Evolutionary conservation across 1,284 basidiomycete genomes (phyloP).

Genomic region (Tremellales sp.): DNA sequence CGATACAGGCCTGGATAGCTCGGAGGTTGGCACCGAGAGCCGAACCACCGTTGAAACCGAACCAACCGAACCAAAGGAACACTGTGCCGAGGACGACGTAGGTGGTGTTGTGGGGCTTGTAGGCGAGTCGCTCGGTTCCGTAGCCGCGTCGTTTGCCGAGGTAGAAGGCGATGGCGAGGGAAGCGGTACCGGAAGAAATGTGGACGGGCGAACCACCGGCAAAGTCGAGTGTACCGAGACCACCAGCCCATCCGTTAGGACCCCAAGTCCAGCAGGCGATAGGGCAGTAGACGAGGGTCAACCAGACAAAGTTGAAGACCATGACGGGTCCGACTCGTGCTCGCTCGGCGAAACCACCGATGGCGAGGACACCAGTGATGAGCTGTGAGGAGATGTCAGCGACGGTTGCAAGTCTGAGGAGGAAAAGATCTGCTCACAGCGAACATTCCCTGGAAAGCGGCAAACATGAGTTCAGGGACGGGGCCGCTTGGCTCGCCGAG

Average conservation of each 20-base stretch:
- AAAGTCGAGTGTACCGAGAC: constrained; percentile 79
- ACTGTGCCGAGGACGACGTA: constrained; percentile 89
- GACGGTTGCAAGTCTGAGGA: not conserved
- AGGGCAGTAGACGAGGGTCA: constrained; percentile 88
- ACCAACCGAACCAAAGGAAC: constrained; percentile 99
- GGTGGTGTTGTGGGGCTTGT: constrained; percentile 64
- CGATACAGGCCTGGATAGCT: constrained; percentile 82
- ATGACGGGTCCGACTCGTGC: constrained; percentile 79
- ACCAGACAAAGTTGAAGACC: constrained; percentile 87
- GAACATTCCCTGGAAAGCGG: constrained; percentile 59
- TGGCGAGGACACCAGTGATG: constrained; percentile 64
- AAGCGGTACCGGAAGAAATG: constrained; percentile 83
- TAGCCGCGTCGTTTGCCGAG: constrained; percentile 86
- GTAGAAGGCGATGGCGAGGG: constrained; percentile 86
- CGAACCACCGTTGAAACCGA: constrained; percentile 81
- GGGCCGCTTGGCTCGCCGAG: constrained; percentile 66
- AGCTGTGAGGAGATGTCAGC: constrained; percentile 18
- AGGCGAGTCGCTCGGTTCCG: constrained; percentile 82
- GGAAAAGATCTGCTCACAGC: constrained; percentile 22
- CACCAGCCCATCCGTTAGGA: constrained; percentile 74
- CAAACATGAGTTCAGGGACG: constrained; percentile 82
- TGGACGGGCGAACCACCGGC: constrained; percentile 97
- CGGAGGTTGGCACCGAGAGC: constrained; percentile 71
- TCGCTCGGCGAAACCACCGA: constrained; percentile 90
- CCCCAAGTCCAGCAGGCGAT: constrained; percentile 97